Percentiles rank a stretch among this genome's conserved stretches.
Conservation (phyloP, 441 rosid genomes). For the Rhodomyrtus psidioides region DNA sequence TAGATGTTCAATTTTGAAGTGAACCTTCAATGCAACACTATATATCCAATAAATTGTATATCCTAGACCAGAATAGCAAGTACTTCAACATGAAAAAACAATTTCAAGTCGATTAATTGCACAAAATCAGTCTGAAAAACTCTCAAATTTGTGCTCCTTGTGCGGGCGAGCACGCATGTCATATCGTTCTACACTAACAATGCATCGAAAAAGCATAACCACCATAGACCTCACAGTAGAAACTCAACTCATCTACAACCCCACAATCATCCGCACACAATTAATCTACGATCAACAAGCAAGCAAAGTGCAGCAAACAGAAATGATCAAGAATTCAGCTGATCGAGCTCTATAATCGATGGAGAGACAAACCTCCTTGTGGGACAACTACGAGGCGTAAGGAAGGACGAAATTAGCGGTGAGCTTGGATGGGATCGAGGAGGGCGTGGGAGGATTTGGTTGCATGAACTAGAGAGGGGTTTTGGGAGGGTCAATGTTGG, state of each 20-base stretch:
- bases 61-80: background rate
- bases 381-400: conserved; percentile 51
- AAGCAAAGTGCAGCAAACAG: background rate
- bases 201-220: background rate
- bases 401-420: conserved; percentile 74
- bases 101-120: background rate
- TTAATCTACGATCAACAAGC: background rate
- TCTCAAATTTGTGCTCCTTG: background rate
- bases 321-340: background rate
- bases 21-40: background rate
- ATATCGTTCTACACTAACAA: background rate
- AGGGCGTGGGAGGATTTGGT: conserved; percentile 38
- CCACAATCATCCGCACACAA: background rate
- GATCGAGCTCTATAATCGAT: background rate
- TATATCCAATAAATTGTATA: background rate
- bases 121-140: background rate
- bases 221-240: background rate
- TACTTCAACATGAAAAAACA: background rate
- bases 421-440: conserved; percentile 52
- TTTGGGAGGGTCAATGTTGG: conserved; percentile 54
- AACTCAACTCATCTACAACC: background rate
- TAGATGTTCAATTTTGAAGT: background rate
- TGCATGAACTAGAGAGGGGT: conserved; percentile 51
- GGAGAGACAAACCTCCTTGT: conserved; percentile 35
- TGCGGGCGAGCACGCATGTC: background rate